phyloP scores from a whole-genome alignment of 805 yeast genomes.

The Lachancea cidri region DNA sequence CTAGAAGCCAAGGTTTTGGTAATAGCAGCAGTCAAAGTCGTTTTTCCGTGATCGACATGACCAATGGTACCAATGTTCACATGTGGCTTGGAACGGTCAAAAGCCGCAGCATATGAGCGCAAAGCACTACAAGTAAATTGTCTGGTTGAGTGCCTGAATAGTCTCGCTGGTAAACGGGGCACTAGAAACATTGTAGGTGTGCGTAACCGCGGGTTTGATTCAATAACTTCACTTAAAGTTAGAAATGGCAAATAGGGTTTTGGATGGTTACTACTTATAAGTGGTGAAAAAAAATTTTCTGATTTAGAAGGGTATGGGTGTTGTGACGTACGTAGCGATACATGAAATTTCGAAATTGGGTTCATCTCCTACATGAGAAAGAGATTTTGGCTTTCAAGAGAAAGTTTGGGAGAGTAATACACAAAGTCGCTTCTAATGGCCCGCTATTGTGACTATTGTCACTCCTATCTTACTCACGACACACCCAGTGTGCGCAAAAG shows the following conservation, averaged over 20 bases:
- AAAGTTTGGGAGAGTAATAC: no score
- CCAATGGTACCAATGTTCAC: slow-evolving; percentile 97
- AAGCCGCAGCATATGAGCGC: slow-evolving; percentile 55
- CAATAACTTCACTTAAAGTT: background rate
- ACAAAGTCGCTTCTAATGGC: slow-evolving; percentile 4
- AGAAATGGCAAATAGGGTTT: background rate
- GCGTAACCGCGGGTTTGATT: background rate
- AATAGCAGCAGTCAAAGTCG: slow-evolving; percentile 97
- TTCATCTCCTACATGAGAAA: no score
- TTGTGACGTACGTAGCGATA: background rate
- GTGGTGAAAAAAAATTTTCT: background rate
- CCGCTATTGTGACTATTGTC: slow-evolving; percentile 82
- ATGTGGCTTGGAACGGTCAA: slow-evolving; percentile 94
- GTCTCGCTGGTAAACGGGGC: slow-evolving; percentile 16
- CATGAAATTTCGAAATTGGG: background rate
- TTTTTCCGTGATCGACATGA: slow-evolving; percentile 98
- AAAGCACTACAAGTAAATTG: slow-evolving; percentile 18
- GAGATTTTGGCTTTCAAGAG: no score
- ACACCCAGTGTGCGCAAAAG: slow-evolving; percentile 80
- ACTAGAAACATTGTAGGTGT: slow-evolving; percentile 10
- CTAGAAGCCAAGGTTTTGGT: slow-evolving; percentile 84
- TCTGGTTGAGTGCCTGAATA: slow-evolving; percentile 11
- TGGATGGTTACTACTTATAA: no score
- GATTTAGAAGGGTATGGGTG: background rate
- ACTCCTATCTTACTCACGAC: slow-evolving; percentile 79